phyloP scores from a whole-genome alignment of 148 eudicot species.

The Camellia sinensis region DNA sequence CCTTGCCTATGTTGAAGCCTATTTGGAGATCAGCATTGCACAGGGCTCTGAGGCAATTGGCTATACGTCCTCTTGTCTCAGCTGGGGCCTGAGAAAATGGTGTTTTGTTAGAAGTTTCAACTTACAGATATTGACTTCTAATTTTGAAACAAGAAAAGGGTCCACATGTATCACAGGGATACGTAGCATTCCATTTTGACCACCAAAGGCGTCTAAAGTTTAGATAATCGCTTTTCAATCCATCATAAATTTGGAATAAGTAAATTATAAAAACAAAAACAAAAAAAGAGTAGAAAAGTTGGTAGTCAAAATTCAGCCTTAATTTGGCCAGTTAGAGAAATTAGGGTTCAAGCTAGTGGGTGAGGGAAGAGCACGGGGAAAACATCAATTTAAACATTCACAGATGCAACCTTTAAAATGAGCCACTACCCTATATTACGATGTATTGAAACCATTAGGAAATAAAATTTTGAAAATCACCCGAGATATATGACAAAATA shows the following conservation, averaged over 20 bases:
- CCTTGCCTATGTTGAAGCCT: constrained; percentile 61
- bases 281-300: too few relatives aligned
- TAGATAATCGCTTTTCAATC: too few relatives aligned
- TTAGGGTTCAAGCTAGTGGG: not conserved
- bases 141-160: not conserved
- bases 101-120: not conserved
- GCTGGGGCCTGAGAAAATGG: constrained; percentile 45
- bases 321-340: not conserved
- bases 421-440: not conserved
- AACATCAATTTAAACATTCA: not conserved
- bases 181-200: not conserved
- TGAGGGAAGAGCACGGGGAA: not conserved
- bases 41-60: constrained; percentile 60
- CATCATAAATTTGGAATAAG: too few relatives aligned
- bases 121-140: not conserved
- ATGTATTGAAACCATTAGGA: not conserved
- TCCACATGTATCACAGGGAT: not conserved
- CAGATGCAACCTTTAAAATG: not conserved
- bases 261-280: too few relatives aligned
- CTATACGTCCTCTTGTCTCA: constrained; percentile 48
- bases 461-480: too few relatives aligned
- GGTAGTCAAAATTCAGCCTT: too few relatives aligned
- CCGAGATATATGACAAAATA: too few relatives aligned
- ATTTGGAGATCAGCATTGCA: constrained; percentile 61
- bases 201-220: too few relatives aligned